Evolutionary conservation across 1,284 basidiomycete genomes (phyloP), one percentile per base, ranked within the genome.

Genomic region (Moniliophthora roreri): DNA sequence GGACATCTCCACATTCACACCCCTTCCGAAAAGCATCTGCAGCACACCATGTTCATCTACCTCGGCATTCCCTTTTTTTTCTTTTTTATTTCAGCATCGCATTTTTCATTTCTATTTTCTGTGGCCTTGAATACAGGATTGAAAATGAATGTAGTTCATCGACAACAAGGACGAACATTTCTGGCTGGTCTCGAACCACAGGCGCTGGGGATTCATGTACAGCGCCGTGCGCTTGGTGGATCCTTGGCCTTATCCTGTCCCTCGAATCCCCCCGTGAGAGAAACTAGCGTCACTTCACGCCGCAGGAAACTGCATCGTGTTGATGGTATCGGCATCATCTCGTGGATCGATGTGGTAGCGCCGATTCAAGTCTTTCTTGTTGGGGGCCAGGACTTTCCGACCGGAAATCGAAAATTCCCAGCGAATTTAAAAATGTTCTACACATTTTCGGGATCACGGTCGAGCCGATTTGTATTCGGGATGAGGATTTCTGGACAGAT

Each of bases 221-320:
- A 46, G 26, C 44, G 44, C 24, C 24, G 44, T 32, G 44, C 44
- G 44, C 26, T 46, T 11, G 28, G 24, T 46, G 24, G 21, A 13
- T 32, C 6, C 24, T 15, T n/a, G 24, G 44, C 13, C 21, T 32
- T 9, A 15, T 23, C 41, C 21, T 26, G 44, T 32, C 26, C n/a
- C 56, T 53, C 47, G 47, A 52, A 55, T 45, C 37, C 55, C 52
- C 63, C 64, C 56, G 62, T 63, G 64, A 69, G 69, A 69, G 63
- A 65, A 58, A 37, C 69, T 11, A 32, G 67, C 68, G 66, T 66
- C 62, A 72, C 76, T 79, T 59, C 78, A 80, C 54, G 74, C 70
- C 66, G 69, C 69, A 66, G 73, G 69, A 26, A 41, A 38, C 63
- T 62, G 45, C 48, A 61, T 62, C 58, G 57, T 64, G 58, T 64